Evolutionary conservation across 2,329 filamentous ascomycete species (phyloP), one percentile per base, ranked within the genome.

Genomic region (Seiridium unicorne): DNA sequence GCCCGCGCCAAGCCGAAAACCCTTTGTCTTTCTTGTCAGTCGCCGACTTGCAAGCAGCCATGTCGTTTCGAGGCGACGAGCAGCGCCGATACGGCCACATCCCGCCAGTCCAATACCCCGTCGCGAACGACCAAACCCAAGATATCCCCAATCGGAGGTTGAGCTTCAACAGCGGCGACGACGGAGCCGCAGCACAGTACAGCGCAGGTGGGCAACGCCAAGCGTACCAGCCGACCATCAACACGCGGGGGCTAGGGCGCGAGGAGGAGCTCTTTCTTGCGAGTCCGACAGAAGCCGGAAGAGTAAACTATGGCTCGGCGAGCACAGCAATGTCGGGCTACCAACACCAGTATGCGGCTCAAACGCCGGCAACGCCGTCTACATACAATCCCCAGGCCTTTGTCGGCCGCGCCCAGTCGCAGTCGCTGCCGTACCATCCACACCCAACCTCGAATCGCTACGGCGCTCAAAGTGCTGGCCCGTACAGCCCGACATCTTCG

Each of bases 161-260:
- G 54, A 94, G 89, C 78, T 93, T 91, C 78, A 88, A 92, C 73
- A 86, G 83, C 65, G 90, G 89, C 64, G 91, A 95, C 73, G 90
- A 94, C 72, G 49, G 49, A 32, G 49, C 49, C 32, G 79, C 81
- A 53, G 76, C 78, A 54, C 85, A 87, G 66, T 80, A 84, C 66
- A 70, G 75, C 57, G 68, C 67, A 60, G 62, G 64, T 47, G 63
- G 55, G 55, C 65, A 67, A 67, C 73, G 73, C 57, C 69, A 70
- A 59, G 62, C 63, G 61, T 68, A 68, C 63, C 66, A 71, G 60
- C 68, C 68, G 57, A 67, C 66, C 38, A 62, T 66, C 60, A 72
- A 67, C 68, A 75, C 70, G 31, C 67, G 72, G 62, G 72, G 74
- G 51, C 70, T 66, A 54, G 62, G 61, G 35, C 51, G 69, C 63